Conservation (phyloP, 2,329 filamentous ascomycete species). For the Ceratocystis variospora region DNA sequence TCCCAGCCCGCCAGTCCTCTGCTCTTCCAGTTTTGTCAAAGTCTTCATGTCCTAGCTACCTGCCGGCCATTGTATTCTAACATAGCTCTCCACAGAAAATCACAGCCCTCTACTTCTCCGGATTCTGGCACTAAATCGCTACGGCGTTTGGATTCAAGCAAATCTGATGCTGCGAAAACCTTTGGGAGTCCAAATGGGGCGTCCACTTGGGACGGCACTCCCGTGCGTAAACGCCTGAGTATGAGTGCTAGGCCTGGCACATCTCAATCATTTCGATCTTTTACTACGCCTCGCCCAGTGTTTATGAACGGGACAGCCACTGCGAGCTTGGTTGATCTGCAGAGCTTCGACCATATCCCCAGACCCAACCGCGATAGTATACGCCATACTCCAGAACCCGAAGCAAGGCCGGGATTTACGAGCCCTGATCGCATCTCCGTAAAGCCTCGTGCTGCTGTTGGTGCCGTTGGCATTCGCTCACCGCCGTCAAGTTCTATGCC, state of each 20-base stretch:
- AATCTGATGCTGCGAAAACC: background rate
- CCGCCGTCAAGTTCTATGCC: constrained; percentile 4
- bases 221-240: constrained; percentile 7
- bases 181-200: background rate
- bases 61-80: background rate
- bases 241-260: constrained; percentile 19
- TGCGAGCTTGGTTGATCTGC: constrained; percentile 14
- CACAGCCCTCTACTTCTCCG: constrained; percentile 1
- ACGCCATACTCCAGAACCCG: constrained; percentile 8
- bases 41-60: background rate
- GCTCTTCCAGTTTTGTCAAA: constrained; percentile 13
- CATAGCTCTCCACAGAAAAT: constrained; percentile 7
- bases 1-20: no score
- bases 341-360: constrained; percentile 14
- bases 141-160: background rate
- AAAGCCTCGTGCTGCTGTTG: constrained; percentile 16
- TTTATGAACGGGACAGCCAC: constrained; percentile 18
- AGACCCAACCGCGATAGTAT: constrained; percentile 15
- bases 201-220: constrained; percentile 12
- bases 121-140: constrained; percentile 6
- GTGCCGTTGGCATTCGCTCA: background rate
- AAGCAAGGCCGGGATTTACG: constrained; percentile 4
- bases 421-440: constrained; percentile 15
- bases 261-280: constrained; percentile 18
- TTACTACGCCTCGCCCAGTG: constrained; percentile 16